phyloP scores from a whole-genome alignment of 75 land plant genomes.

The Ceratopteris richardii region DNA sequence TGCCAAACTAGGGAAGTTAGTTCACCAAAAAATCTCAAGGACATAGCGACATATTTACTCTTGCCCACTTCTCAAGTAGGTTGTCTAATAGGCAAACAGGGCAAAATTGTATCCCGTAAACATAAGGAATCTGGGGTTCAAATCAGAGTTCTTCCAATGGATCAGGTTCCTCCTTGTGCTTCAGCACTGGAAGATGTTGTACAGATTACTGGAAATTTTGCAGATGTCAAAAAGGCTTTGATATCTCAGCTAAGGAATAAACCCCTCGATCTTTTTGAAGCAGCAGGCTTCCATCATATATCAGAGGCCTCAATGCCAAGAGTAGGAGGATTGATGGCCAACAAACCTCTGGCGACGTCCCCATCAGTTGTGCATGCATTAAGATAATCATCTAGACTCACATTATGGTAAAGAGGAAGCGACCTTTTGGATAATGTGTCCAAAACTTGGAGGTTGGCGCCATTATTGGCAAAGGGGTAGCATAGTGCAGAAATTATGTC shows the following conservation, averaged over 20 bases:
- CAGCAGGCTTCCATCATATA: not conserved
- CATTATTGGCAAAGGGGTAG: constrained; percentile 76
- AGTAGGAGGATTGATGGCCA: not conserved
- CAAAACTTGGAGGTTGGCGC: constrained; percentile 56
- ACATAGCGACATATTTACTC: constrained; percentile 35
- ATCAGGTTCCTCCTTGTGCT: constrained; percentile 29
- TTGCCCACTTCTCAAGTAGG: constrained; percentile 40
- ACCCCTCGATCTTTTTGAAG: constrained; percentile 6
- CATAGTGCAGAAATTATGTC: constrained; percentile 44
- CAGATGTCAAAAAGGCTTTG: constrained; percentile 36
- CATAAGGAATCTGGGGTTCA: constrained; percentile 34
- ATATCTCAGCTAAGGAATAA: constrained; percentile 27
- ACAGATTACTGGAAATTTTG: constrained; percentile 38
- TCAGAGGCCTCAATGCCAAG: not conserved
- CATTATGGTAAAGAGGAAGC: constrained; percentile 23
- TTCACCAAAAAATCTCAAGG: not conserved
- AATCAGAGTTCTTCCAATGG: constrained; percentile 41
- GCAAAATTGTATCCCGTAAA: constrained; percentile 47
- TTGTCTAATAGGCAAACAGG: constrained; percentile 52
- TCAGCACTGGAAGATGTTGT: constrained; percentile 35
- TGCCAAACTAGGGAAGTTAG: constrained; percentile 8
- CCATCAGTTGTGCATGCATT: not conserved
- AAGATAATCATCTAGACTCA: not conserved
- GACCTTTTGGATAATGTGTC: constrained; percentile 55
- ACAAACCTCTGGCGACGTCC: not conserved